Conservation (phyloP, 2,329 filamentous ascomycete genomes). For the Curvularia spicifera region DNA sequence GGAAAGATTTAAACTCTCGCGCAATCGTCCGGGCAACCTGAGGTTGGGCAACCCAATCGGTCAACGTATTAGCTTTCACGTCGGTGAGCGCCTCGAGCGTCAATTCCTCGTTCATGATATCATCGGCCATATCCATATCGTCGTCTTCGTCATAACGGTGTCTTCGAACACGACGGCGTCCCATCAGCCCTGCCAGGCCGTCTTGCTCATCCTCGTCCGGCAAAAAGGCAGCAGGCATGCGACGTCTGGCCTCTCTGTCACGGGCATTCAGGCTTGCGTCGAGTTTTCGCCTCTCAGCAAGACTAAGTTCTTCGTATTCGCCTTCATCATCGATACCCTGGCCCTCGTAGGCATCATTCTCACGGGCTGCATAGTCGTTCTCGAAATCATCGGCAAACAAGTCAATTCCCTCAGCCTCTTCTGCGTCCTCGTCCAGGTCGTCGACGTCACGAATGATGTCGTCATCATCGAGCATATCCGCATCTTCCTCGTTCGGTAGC, state of each 20-base stretch:
- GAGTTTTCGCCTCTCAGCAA: conserved; percentile 70
- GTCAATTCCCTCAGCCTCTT: conserved; percentile 73
- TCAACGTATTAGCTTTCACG: conserved; percentile 89
- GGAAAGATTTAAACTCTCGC: conserved; percentile 94
- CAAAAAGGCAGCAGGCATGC: conserved; percentile 75
- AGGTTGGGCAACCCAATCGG: conserved; percentile 92
- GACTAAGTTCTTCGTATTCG: conserved; percentile 73
- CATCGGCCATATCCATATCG: conserved; percentile 84
- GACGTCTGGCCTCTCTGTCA: conserved; percentile 71
- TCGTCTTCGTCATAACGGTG: conserved; percentile 96
- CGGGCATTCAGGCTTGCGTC: conserved; percentile 76
- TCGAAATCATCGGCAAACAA: conserved; percentile 74
- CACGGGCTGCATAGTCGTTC: conserved; percentile 62
- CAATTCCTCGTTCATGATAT: conserved; percentile 95
- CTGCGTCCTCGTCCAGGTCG: conserved; percentile 71
- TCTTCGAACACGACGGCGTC: conserved; percentile 82
- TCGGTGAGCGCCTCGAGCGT: conserved; percentile 90
- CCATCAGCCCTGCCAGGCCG: conserved; percentile 80
- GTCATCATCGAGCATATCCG: conserved; percentile 72
- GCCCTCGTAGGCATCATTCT: conserved; percentile 69
- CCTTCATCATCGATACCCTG: conserved; percentile 82
- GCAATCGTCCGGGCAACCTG: conserved; percentile 92
- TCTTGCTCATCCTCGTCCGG: conserved; percentile 86
- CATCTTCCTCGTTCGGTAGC: conserved; percentile 72
- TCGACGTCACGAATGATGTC: conserved; percentile 70